Percentiles rank a stretch among this genome's conserved stretches.
Evolutionary conservation across 2,329 filamentous ascomycete species (phyloP).

Genomic region (Passalora sequoiae): DNA sequence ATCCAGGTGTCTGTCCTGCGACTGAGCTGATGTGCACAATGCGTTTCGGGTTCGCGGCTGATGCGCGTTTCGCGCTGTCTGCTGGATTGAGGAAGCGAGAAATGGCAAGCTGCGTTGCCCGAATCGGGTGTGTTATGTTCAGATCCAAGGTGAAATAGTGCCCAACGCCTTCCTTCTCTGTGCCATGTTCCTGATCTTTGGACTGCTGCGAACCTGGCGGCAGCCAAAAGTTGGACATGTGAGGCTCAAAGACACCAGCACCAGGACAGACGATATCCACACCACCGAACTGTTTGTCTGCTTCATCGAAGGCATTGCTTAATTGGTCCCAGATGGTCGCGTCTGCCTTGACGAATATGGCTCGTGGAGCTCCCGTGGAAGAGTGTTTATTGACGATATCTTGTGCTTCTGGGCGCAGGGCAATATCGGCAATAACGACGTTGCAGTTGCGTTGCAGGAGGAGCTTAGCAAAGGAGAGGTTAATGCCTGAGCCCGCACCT

Average conservation of each 20-base stretch:
- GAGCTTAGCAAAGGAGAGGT: constrained; percentile 42
- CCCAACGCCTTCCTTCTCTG: constrained; percentile 25
- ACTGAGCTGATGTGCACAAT: constrained; percentile 43
- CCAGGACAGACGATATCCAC: constrained; percentile 47
- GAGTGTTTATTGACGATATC: constrained; percentile 37
- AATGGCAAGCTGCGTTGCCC: constrained; percentile 46
- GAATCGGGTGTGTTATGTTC: constrained; percentile 47
- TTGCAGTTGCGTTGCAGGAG: constrained; percentile 44
- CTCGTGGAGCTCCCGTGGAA: constrained; percentile 29
- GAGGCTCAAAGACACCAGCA: constrained; percentile 47
- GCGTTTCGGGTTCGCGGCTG: constrained; percentile 41
- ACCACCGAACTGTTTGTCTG: constrained; percentile 44
- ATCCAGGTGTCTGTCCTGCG: constrained; percentile 39
- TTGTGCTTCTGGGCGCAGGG: constrained; percentile 45
- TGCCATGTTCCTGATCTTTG: constrained; percentile 32
- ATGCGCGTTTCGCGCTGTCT: constrained; percentile 30
- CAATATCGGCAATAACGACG: constrained; percentile 46
- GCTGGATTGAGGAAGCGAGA: constrained; percentile 39
- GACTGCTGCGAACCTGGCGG: constrained; percentile 38
- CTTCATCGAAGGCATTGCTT: constrained; percentile 46
- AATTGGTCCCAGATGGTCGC: constrained; percentile 49
- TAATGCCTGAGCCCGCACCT: constrained; percentile 47
- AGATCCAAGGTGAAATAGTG: constrained; percentile 42
- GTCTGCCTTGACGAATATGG: constrained; percentile 44
- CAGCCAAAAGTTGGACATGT: constrained; percentile 47